Percentiles rank a stretch among this genome's conserved stretches.
Evolutionary conservation across 441 rosid species (phyloP).

Genomic region (Brassica balearica): DNA sequence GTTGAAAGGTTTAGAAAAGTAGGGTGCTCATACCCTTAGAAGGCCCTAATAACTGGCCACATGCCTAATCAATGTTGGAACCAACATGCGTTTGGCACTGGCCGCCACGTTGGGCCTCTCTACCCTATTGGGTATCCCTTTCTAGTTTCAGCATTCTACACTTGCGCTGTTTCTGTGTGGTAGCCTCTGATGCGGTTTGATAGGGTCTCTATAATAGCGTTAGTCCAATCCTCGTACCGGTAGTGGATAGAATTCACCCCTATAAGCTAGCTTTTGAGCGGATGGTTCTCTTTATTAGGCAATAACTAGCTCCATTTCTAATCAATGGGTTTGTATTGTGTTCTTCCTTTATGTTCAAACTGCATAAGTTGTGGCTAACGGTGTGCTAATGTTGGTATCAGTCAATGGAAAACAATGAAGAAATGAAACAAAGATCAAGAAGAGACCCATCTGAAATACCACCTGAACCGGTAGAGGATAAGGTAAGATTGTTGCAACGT

Average conservation of each 20-base stretch:
- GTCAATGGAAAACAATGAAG: slow-evolving; percentile 81
- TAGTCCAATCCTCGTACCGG: neutral
- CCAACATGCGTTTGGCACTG: slow-evolving; percentile 25
- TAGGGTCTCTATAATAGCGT: slow-evolving; percentile 1
- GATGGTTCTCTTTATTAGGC: neutral
- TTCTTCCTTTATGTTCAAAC: neutral
- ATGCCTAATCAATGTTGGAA: slow-evolving; percentile 12
- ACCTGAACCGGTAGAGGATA: slow-evolving; percentile 67
- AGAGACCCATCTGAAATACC: slow-evolving; percentile 71
- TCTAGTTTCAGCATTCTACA: slow-evolving; percentile 11
- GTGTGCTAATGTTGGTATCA: slow-evolving; percentile 45
- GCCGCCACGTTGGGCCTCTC: neutral
- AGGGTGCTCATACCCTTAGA: slow-evolving; percentile 11
- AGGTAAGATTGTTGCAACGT: slow-evolving; percentile 56
- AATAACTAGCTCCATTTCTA: slow-evolving; percentile 15
- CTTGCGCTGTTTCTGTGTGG: neutral
- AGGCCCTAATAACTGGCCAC: slow-evolving; percentile 20
- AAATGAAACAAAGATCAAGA: slow-evolving; percentile 71
- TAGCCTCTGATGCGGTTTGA: slow-evolving; percentile 9
- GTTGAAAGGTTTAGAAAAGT: slow-evolving; percentile 23
- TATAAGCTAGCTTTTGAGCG: slow-evolving; percentile 23
- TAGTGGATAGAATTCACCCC: slow-evolving; percentile 7
- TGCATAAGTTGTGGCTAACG: slow-evolving; percentile 27
- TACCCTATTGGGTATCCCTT: slow-evolving; percentile 13
- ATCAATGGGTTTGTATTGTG: slow-evolving; percentile 17